phyloP scores from a whole-genome alignment of 108 stramenopile species.

The Tribonema minus region DNA sequence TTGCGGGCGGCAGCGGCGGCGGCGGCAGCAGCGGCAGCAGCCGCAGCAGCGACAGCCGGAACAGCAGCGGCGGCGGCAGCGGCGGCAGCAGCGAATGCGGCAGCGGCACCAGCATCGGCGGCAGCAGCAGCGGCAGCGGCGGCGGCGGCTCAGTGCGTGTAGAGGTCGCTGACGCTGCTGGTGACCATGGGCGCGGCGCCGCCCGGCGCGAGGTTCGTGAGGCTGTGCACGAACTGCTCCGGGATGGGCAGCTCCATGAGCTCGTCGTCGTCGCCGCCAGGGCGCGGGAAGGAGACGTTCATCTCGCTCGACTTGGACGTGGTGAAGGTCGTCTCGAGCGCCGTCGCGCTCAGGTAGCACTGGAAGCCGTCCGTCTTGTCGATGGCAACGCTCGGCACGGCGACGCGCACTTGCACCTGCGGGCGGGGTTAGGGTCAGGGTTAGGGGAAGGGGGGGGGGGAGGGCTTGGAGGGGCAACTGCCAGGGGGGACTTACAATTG shows the following conservation, averaged over 20 bases:
- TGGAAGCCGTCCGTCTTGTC: slow-evolving; percentile 93
- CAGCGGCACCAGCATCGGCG: too few relatives aligned
- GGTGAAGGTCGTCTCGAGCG: slow-evolving; percentile 67
- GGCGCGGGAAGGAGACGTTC: slow-evolving; percentile 79
- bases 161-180: slow-evolving; percentile 20
- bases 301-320: slow-evolving; percentile 77
- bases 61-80: too few relatives aligned
- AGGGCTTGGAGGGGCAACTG: too few relatives aligned
- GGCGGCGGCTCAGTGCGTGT: slow-evolving; percentile 36
- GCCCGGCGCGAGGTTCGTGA: slow-evolving; percentile 52
- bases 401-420: slow-evolving; percentile 71
- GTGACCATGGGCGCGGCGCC: slow-evolving; percentile 5
- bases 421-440: too few relatives aligned
- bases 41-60: too few relatives aligned
- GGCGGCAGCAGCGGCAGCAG: too few relatives aligned
- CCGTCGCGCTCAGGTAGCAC: slow-evolving; percentile 74
- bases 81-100: too few relatives aligned
- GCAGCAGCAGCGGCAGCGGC: too few relatives aligned
- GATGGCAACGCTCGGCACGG: slow-evolving; percentile 83
- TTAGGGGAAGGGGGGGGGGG: too few relatives aligned
- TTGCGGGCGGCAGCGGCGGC: too few relatives aligned
- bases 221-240: slow-evolving; percentile 84
- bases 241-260: slow-evolving; percentile 90
- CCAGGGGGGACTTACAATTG: too few relatives aligned
- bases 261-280: slow-evolving; percentile 72